Evolutionary conservation across 208 protist genomes (phyloP), one percentile per base, ranked within the genome.

Genomic region (Wallacemonas sp.): DNA sequence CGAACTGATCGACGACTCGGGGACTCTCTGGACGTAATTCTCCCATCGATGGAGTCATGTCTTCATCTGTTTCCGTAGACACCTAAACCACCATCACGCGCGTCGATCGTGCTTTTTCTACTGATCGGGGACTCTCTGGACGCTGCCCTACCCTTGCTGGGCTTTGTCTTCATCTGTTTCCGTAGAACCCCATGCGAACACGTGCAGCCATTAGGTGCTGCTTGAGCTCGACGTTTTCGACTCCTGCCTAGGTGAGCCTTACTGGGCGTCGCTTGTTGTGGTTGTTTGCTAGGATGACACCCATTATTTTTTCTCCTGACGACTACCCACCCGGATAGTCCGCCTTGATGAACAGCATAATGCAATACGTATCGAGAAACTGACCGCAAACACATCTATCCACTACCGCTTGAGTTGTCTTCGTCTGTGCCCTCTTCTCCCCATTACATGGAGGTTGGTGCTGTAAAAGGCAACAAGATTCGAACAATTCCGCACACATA

Each of bases 51-150:
- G 61, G 32, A 55, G 52, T 61, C 39, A n/a, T 65, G 39, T 80
- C 74, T 69, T 79, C 77, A 79, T 80, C 67, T 54, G 69, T 81
- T 82, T 48, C 68, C 61, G 75, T 48, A 84, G 75, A 84, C 33
- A 55, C 12, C n/a, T n/a, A n/a, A n/a, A n/a, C n/a, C n/a, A n/a
- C n/a, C n/a, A n/a, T n/a, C n/a, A n/a, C n/a, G n/a, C n/a, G n/a
- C n/a, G 36, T 16, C 10, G 10, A 7, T 14, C 14, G 7, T 14
- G 7, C 0, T 41, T 41, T 41, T 41, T 41, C 0, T 22, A 0
- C 7, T 49, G 5, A 23, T 49, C 44, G 44, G 44, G 44, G 44
- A 49, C 44, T 49, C 44, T 49, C 44, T 49, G 44, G 44, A 49
- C 18, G 44, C 44, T 26, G 18, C 8, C 18, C 44, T 49, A 7